phyloP scores from a whole-genome alignment of 1,139 yeast genomes.

The Yarrowia galli region DNA sequence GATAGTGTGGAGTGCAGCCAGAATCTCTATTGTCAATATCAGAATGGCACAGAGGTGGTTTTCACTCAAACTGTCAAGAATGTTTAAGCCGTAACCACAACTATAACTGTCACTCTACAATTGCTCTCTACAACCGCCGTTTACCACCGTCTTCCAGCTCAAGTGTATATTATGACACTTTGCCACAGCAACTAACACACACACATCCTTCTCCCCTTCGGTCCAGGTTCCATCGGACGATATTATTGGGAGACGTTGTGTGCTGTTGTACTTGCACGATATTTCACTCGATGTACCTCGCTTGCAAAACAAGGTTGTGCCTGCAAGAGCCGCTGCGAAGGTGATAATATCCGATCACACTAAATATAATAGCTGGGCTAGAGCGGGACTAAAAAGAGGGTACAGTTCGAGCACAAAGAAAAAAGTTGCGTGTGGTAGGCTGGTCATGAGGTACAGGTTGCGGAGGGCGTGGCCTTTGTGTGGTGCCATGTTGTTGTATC shows the following conservation, averaged over 20 bases:
- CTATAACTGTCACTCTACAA: no score
- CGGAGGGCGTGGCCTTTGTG: no score
- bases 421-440: not conserved
- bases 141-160: no score
- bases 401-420: no score
- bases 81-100: not conserved
- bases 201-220: not conserved
- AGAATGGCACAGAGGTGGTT: no score
- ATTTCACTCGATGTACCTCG: slow-evolving; percentile 13
- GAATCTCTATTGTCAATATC: no score
- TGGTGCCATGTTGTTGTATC: no score
- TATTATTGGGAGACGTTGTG: no score
- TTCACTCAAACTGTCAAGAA: not conserved
- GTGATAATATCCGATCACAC: slow-evolving; percentile 23
- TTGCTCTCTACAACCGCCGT: no score
- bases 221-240: not conserved
- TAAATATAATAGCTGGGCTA: not conserved
- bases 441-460: slow-evolving; percentile 5
- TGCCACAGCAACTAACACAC: no score
- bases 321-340: not conserved
- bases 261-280: no score
- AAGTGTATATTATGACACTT: not conserved
- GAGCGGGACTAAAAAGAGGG: not conserved
- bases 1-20: no score
- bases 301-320: slow-evolving; percentile 3